Base-by-base conservation (phyloP, 2,329 filamentous ascomycete species). In the Thermothelomyces thermophilus region DNA sequence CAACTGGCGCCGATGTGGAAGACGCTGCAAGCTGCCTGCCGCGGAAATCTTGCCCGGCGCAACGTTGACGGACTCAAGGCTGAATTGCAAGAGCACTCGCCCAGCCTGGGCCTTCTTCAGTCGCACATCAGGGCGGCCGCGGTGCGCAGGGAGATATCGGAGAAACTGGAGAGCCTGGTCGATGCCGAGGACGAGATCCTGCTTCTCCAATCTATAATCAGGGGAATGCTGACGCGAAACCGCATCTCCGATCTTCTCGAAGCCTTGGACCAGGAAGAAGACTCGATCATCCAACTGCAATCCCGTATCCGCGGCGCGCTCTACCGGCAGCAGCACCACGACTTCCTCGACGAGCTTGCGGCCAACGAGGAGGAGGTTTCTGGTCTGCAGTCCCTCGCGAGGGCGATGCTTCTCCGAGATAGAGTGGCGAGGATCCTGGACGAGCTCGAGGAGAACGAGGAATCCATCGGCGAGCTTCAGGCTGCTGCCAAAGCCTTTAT, bases 371-470 rank as follows among this genome's bases (percentile, higher is more conserved):
- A 80, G 0, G 78, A 83, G 53, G 79, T 90, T 34, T 70, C 81
- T 20, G 71, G 82, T 28, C 73, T 96, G 2, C 93, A 98, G 67
- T 82, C 82, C 24, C 70, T 90, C 7, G 76, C 82, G 28, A 81
- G 91, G 52, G 90, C 88, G 1, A 87, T 94, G 76, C 75, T 95
- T 56, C 72, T 87, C 35, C 82, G 93, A 41, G 78, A 81, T 41
- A 76, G 84, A 22, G 76, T 97, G 43, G 89, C 86, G 16, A 77
- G 82, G 39, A 72, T 89, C 1, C 75, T 98, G 34, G 79, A 76
- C 19, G 82, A 91, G 57, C 76, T 97, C 2, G 88, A 95, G 52
- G 84, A 84, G 46, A 82, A 94, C 55, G 90, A 97, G 62, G 84
- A 86, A n/a, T 73, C 75, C 0, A 77, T 96, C 52, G 71, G 81